phyloP scores from a whole-genome alignment of 192 early-diverging fungal genomes.

The Coemansia sp. region DNA sequence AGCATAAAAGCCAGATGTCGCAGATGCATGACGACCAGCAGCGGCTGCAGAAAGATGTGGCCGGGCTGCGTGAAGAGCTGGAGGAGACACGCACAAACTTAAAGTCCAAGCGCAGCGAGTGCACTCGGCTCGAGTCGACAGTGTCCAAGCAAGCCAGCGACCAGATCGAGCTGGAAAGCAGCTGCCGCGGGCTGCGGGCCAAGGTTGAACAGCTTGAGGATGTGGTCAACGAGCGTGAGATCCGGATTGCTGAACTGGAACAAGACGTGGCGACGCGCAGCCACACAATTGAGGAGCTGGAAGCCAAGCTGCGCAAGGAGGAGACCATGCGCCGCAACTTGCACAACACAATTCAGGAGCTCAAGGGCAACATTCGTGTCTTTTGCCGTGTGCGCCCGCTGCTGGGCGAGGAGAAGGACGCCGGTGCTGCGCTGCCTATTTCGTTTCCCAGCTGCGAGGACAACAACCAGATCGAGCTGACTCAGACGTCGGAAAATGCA shows the following conservation, averaged over 20 bases:
- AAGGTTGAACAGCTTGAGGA: conserved; percentile 43
- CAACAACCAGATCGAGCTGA: conserved; percentile 72
- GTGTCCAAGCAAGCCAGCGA: conserved; percentile 44
- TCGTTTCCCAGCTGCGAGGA: conserved; percentile 57
- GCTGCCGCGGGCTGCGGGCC: conserved; percentile 31
- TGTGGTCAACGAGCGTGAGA: conserved; percentile 41
- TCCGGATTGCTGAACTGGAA: conserved; percentile 52
- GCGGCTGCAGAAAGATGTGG: conserved; percentile 38
- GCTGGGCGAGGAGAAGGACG: conserved; percentile 33
- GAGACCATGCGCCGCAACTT: conserved; percentile 78
- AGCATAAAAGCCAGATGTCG: conserved; percentile 28
- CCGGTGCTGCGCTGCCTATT: conserved; percentile 37
- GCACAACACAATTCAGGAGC: conserved; percentile 91
- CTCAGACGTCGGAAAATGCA: conserved; percentile 55
- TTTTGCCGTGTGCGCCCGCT: conserved; percentile 92
- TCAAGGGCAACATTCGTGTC: conserved; percentile 96
- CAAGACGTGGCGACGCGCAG: conserved; percentile 40
- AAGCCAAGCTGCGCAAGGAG: conserved; percentile 64
- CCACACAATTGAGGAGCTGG: conserved; percentile 51
- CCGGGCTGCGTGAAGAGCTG: conserved; percentile 31
- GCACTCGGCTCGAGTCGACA: conserved; percentile 31
- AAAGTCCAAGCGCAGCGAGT: conserved; percentile 32
- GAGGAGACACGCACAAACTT: conserved; percentile 27
- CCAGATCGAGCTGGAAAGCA: conserved; percentile 45
- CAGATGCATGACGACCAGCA: conserved; percentile 45